Evolutionary conservation across 2,329 filamentous ascomycete species (phyloP), one percentile per base, ranked within the genome.

Genomic region (Claviceps pazoutovae): DNA sequence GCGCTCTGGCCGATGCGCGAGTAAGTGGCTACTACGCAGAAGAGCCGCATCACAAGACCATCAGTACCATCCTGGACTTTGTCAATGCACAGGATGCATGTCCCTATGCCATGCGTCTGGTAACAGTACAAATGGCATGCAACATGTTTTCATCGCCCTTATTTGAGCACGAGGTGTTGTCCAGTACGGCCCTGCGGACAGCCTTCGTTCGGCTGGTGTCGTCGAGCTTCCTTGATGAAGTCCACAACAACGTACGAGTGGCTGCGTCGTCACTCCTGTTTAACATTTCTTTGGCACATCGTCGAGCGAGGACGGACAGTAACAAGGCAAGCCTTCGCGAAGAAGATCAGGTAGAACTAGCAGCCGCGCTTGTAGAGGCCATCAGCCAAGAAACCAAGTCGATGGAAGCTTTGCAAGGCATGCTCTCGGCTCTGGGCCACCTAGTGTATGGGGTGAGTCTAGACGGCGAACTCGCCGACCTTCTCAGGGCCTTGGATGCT

Each of bases 11-110:
- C 13, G 91, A 97, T 60, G 74, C 83, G 0, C 80, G 90, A 41
- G 74, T 95, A 16, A 88, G 86, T 55, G 85, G 85, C 17, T 94
- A 82, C 68, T 89, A 89, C 56, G 87, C 87, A 1, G 85, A 93
- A 62, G 88, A 96, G 64, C 64, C 72, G 16, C 71, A 72, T 8
- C 82, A 86, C 53, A 67, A 69, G 50, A 88, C 85, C 0, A 70
- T 91, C 14, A 62, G 74, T 37, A 71, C 76, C 0, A 67, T 95
- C 2, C 64, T 88, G 3, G 66, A 76, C 3, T 69, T 78, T 39
- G 77, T 88, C 45, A 81, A 78, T 56, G 64, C 70, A 5, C 72
- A 78, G 36, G 62, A 70, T 8, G 66, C 71, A 1, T 86, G 82
- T 42, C 88, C 88, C 0, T 96, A 96, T 62, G 83, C 86, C 4